Evolutionary conservation across 176 grass and related monocot genomes (phyloP).

Genomic region (Carex parvula): DNA sequence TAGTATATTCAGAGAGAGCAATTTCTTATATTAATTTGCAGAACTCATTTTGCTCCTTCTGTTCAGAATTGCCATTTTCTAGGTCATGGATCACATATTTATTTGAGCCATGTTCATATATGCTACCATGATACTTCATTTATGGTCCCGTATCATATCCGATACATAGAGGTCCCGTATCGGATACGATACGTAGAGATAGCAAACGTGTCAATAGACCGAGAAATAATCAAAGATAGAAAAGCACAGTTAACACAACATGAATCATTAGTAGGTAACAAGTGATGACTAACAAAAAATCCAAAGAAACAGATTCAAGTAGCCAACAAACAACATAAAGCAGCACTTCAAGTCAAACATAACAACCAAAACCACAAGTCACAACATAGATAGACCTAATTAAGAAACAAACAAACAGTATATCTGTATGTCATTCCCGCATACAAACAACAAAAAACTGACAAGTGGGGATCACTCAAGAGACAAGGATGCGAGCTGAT

Average conservation of each 20-base stretch:
- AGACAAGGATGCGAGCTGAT: slow-evolving; percentile 39
- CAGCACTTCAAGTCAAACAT: neutral
- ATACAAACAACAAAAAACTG: slow-evolving; percentile 8
- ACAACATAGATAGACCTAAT: neutral
- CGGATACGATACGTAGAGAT: too few species aligned
- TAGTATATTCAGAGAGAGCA: too few species aligned
- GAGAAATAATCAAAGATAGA: too few species aligned
- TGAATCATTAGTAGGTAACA: neutral
- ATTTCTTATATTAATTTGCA: too few species aligned
- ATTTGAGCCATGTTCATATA: too few species aligned
- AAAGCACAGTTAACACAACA: neutral
- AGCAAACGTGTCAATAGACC: too few species aligned
- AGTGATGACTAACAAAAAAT: neutral
- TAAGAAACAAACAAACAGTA: neutral
- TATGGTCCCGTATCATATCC: too few species aligned
- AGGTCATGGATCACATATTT: too few species aligned
- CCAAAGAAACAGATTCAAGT: slow-evolving; percentile 9
- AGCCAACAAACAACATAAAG: neutral
- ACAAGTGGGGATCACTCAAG: slow-evolving; percentile 13
- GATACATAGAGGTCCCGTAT: too few species aligned
- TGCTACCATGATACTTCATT: too few species aligned
- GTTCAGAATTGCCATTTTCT: too few species aligned
- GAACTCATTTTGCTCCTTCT: too few species aligned
- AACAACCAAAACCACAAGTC: neutral
- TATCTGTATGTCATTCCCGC: neutral